Evolutionary conservation across 2,329 filamentous ascomycete genomes (phyloP).

Genomic region (Trichophyton verrucosum): DNA sequence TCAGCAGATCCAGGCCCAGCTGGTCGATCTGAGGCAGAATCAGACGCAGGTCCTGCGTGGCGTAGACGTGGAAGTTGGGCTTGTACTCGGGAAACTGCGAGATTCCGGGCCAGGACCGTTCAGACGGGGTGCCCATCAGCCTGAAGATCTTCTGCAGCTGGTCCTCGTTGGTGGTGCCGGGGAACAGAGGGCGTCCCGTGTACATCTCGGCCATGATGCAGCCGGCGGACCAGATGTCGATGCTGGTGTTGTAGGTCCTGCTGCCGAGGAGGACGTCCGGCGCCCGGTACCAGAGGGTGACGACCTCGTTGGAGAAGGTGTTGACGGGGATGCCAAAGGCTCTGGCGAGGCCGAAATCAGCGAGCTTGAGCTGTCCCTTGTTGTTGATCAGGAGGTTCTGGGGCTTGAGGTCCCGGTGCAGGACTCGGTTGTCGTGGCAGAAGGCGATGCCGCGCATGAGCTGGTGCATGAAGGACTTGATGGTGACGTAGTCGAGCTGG

Average conservation of each 20-base stretch:
- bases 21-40: constrained; percentile 86
- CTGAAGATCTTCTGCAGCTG: constrained; percentile 95
- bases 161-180: constrained; percentile 95
- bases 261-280: constrained; percentile 90
- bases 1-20: constrained; percentile 72
- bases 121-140: constrained; percentile 94
- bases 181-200: constrained; percentile 87
- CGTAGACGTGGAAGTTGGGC: constrained; percentile 83
- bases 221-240: constrained; percentile 97
- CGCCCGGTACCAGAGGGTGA: constrained; percentile 94
- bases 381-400: constrained; percentile 93
- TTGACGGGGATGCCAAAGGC: constrained; percentile 97
- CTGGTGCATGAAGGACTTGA: constrained; percentile 99
- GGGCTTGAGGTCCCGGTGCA: constrained; percentile 90
- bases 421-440: constrained; percentile 91
- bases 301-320: constrained; percentile 95
- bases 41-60: constrained; percentile 74
- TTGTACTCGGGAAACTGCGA: constrained; percentile 97
- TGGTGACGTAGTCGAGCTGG: constrained; percentile 73
- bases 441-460: constrained; percentile 91
- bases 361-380: constrained; percentile 80
- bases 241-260: constrained; percentile 97
- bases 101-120: constrained; percentile 91
- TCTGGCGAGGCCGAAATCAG: constrained; percentile 85
- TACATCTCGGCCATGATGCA: constrained; percentile 99